A percentile compares a stretch with the other conserved stretches of the same genome.
Conservation (phyloP, 768 basidiomycete species). For the Trametes elegans region DNA sequence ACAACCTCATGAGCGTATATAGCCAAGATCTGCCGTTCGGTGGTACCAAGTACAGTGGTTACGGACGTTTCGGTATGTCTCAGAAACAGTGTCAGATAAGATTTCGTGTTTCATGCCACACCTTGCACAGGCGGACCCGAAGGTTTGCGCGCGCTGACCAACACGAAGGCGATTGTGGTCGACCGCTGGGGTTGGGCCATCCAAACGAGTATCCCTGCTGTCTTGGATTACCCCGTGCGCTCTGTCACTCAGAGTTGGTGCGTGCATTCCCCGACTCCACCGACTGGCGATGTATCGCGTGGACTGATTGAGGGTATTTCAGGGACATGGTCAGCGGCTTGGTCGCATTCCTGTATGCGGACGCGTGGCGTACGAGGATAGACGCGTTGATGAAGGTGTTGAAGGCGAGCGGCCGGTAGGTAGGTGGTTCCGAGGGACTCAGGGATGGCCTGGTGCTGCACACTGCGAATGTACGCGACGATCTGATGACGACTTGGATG, state of each 20-base stretch:
- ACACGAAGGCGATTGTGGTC: slow-evolving; percentile 80
- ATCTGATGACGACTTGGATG: slow-evolving; percentile 15
- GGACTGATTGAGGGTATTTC: background rate
- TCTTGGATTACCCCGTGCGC: slow-evolving; percentile 82
- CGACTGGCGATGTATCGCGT: background rate
- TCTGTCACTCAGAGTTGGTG: slow-evolving; percentile 76
- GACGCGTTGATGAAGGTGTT: slow-evolving; percentile 39
- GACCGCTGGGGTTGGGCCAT: slow-evolving; percentile 85
- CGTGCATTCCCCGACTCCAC: slow-evolving; percentile 28
- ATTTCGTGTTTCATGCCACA: background rate
- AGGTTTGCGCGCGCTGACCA: slow-evolving; percentile 85
- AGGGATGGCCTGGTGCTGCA: slow-evolving; percentile 4
- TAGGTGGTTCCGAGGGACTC: background rate
- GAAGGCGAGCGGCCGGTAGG: slow-evolving; percentile 35
- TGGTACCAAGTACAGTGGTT: slow-evolving; percentile 87
- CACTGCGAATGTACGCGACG: slow-evolving; percentile 14
- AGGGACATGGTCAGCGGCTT: slow-evolving; percentile 55
- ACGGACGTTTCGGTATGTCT: slow-evolving; percentile 83
- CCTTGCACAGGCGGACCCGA: slow-evolving; percentile 94
- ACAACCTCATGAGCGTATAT: slow-evolving; percentile 27
- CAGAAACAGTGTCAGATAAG: slow-evolving; percentile 6
- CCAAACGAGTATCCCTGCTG: slow-evolving; percentile 82
- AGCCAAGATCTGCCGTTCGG: slow-evolving; percentile 96
- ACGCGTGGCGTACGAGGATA: slow-evolving; percentile 44
- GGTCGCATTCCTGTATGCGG: slow-evolving; percentile 47